phyloP scores from a whole-genome alignment of 768 basidiomycete genomes.

The Leccinum subtestaceum region DNA sequence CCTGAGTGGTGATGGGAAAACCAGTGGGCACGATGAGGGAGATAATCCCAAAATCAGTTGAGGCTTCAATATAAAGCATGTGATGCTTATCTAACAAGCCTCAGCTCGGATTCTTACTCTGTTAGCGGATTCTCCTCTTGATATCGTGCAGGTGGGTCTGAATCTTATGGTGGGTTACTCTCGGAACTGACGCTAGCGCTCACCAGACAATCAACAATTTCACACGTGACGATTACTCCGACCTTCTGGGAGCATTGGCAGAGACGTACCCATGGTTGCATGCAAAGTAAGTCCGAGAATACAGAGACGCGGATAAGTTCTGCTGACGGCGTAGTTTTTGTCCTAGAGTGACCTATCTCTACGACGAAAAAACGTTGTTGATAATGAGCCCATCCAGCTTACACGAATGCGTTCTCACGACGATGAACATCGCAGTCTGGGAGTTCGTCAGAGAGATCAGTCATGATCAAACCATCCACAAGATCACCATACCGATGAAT shows the following conservation, averaged over 20 bases:
- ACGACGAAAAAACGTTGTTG: not conserved
- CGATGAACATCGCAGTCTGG: not conserved
- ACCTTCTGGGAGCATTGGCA: not conserved
- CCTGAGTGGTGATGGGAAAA: not conserved
- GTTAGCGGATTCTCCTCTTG: not conserved
- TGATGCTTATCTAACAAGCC: not conserved
- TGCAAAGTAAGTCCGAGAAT: not conserved
- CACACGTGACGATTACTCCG: not conserved
- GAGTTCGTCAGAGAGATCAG: not conserved
- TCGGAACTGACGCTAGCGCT: not conserved
- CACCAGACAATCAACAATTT: not conserved
- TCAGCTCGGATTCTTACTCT: not conserved
- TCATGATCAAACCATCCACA: not conserved
- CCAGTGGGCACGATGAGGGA: not conserved
- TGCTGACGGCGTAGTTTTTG: not conserved
- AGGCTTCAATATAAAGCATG: too few species aligned
- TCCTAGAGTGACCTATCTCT: not conserved
- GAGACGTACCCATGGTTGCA: not conserved
- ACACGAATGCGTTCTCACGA: not conserved
- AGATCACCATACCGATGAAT: not conserved
- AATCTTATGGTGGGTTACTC: too few species aligned
- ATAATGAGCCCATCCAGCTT: not conserved
- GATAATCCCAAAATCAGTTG: not conserved
- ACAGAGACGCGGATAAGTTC: too few species aligned
- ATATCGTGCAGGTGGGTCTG: not conserved